Percentiles rank a stretch among this genome's conserved stretches.
Conservation (phyloP, 768 basidiomycete genomes). For the Podaxis sp. region DNA sequence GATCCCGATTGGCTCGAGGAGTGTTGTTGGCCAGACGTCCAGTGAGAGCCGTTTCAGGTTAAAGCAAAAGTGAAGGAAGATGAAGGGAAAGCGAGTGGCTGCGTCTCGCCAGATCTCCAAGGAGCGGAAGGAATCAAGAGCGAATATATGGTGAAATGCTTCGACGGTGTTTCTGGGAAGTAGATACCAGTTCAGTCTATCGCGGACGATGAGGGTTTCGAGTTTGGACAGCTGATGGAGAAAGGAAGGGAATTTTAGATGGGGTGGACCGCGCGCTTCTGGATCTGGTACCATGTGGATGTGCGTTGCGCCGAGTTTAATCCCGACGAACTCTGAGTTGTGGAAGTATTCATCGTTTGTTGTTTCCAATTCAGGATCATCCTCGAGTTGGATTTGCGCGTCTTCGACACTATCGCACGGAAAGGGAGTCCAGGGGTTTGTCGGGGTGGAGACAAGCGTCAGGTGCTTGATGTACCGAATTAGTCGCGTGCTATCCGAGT, state of each 20-base stretch:
- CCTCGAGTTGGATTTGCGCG: background rate
- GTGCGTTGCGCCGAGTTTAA: background rate
- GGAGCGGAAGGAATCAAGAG: background rate
- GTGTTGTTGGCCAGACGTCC: conserved; percentile 2
- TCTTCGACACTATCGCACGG: background rate
- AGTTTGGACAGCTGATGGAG: conserved; percentile 4
- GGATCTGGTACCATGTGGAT: conserved; percentile 1
- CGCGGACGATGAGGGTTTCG: background rate
- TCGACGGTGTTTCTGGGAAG: background rate
- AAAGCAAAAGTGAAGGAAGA: conserved; percentile 3
- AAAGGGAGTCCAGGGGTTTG: background rate
- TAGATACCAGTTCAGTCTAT: background rate
- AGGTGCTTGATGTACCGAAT: conserved; percentile 6
- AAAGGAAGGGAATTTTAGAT: conserved; percentile 6
- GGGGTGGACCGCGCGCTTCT: background rate
- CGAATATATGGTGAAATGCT: background rate
- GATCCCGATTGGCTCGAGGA: background rate
- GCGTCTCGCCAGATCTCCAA: conserved; percentile 3
- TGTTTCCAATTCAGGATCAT: background rate
- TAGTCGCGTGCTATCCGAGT: background rate
- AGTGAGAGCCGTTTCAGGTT: background rate
- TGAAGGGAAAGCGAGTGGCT: background rate
- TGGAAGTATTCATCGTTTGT: background rate
- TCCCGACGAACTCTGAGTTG: background rate
- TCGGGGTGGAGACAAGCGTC: background rate